A percentile compares a stretch with the other conserved stretches of the same genome.
phyloP scores from a whole-genome alignment of 164 flowering plant genomes.

The Buxus sempervirens region DNA sequence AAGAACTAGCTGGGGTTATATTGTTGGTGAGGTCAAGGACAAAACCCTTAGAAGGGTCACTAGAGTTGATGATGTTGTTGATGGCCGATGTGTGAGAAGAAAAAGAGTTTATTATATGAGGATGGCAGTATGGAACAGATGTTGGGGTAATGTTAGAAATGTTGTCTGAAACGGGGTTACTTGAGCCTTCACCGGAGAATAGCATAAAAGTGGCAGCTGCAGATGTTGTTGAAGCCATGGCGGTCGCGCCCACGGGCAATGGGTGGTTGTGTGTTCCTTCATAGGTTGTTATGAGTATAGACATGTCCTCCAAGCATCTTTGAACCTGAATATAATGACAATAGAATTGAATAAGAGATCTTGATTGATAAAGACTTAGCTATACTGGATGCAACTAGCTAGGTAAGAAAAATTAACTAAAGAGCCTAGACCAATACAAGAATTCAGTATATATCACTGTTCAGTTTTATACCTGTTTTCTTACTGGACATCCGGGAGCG shows the following conservation, averaged over 20 bases:
- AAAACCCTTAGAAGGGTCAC: slow-evolving; percentile 41
- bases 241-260: slow-evolving; percentile 65
- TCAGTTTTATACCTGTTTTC: slow-evolving; percentile 56
- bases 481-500: slow-evolving; percentile 68
- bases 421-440: background rate
- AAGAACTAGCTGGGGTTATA: slow-evolving; percentile 16
- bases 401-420: too few relatives aligned
- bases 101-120: slow-evolving; percentile 9
- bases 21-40: slow-evolving; percentile 43
- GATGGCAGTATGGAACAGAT: slow-evolving; percentile 9
- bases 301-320: slow-evolving; percentile 74
- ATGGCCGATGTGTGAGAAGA: slow-evolving; percentile 14
- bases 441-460: background rate
- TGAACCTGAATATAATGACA: slow-evolving; percentile 40
- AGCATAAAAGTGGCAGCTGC: slow-evolving; percentile 40
- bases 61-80: slow-evolving; percentile 25
- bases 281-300: slow-evolving; percentile 68
- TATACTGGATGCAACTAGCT: background rate
- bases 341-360: background rate
- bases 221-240: slow-evolving; percentile 63
- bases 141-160: slow-evolving; percentile 15
- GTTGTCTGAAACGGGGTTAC: slow-evolving; percentile 15
- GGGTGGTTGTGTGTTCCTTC: slow-evolving; percentile 82
- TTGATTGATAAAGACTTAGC: background rate
- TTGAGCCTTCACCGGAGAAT: slow-evolving; percentile 28